Percentiles rank a stretch among this genome's conserved stretches.
phyloP scores from a whole-genome alignment of 176 grass and related monocot genomes.

The Thinopyrum elongatum region DNA sequence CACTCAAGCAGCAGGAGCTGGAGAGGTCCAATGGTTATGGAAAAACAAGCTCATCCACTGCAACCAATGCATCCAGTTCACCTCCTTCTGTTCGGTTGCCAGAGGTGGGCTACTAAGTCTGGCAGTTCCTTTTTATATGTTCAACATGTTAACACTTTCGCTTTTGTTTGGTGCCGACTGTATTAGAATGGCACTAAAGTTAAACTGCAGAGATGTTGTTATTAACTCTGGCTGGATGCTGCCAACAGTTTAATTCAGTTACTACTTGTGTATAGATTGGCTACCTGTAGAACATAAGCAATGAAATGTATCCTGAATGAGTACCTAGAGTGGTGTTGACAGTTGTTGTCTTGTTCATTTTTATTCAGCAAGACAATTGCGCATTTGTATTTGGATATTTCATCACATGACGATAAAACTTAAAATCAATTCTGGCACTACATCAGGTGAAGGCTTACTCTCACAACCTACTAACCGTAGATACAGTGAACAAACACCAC shows the following conservation, averaged over 20 bases:
- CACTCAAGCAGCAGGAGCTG: conserved; percentile 4
- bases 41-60: conserved; percentile 32
- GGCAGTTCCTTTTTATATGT: not conserved
- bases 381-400: not conserved
- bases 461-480: not conserved
- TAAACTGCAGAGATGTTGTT: not conserved
- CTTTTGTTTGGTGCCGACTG: not conserved
- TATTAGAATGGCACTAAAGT: conserved; percentile 33
- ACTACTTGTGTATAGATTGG: not conserved
- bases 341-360: not conserved
- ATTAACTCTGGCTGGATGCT: conserved; percentile 7
- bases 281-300: conserved; percentile 6
- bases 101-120: conserved; percentile 29
- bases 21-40: conserved; percentile 1
- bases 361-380: not conserved
- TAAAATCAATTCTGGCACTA: not conserved
- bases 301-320: conserved; percentile 14
- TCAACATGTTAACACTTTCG: conserved; percentile 3
- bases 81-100: conserved; percentile 29
- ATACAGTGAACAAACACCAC: not conserved
- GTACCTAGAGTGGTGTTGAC: not conserved
- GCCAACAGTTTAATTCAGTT: not conserved
- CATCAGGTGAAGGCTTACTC: conserved; percentile 2
- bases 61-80: conserved; percentile 37
- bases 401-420: not conserved